Conservation (phyloP, 1,284 basidiomycete genomes). For the Phaffia rhodozyma region DNA sequence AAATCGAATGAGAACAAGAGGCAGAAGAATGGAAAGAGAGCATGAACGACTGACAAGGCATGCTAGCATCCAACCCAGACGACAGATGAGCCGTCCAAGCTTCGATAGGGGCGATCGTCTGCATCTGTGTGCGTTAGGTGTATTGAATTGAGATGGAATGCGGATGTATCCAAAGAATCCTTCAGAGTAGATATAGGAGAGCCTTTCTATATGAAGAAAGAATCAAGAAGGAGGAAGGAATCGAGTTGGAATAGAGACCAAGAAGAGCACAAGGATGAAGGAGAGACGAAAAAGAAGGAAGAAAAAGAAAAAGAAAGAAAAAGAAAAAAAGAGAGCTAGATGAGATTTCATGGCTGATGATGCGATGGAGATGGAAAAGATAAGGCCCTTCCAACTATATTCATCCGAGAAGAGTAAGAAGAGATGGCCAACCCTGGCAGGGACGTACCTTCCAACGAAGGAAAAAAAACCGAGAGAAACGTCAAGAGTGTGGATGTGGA, state of each 20-base stretch:
- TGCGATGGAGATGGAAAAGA: no score
- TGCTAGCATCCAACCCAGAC: constrained; percentile 7
- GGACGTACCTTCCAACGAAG: no score
- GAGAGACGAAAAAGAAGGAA: not conserved
- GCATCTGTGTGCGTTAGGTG: not conserved
- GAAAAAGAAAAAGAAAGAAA: not conserved
- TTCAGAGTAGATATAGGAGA: not conserved
- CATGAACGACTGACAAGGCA: constrained; percentile 6
- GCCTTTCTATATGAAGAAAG: not conserved
- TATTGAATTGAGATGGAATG: not conserved
- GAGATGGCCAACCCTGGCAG: no score
- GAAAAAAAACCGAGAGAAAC: no score
- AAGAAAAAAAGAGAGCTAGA: no score
- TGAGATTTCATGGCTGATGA: no score
- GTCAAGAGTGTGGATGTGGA: no score
- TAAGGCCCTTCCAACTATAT: no score
- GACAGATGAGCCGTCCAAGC: constrained; percentile 15
- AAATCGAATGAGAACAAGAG: not conserved
- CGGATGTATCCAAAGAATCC: not conserved
- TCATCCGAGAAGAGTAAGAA: no score
- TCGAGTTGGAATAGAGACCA: not conserved
- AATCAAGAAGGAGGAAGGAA: not conserved
- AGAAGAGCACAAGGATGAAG: no score
- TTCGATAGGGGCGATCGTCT: constrained; percentile 17
- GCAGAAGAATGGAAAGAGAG: not conserved